A percentile compares a stretch with the other conserved stretches of the same genome.
Evolutionary conservation across 2,329 filamentous ascomycete genomes (phyloP).

Genomic region (Cladophialophora bantiana): DNA sequence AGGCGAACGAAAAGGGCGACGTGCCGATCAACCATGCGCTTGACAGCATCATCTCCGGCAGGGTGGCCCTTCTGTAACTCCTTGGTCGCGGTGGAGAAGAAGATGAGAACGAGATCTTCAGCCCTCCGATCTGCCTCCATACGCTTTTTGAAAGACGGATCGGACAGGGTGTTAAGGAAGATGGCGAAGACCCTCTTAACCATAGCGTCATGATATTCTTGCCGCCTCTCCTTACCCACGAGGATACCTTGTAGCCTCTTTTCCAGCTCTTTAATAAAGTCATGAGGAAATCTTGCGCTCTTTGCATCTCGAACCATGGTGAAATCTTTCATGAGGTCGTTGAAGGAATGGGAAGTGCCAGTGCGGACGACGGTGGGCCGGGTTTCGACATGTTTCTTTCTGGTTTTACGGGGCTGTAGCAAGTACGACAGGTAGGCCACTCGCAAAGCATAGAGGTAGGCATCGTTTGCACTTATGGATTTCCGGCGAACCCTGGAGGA

Average conservation of each 20-base stretch:
- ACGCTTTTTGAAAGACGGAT: constrained; percentile 82
- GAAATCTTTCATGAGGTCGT: constrained; percentile 90
- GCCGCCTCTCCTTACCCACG: constrained; percentile 79
- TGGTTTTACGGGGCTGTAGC: constrained; percentile 86
- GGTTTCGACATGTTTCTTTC: constrained; percentile 79
- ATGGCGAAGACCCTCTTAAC: constrained; percentile 94
- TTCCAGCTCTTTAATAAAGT: constrained; percentile 72
- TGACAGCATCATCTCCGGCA: constrained; percentile 85
- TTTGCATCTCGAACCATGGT: constrained; percentile 70
- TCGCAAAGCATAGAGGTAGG: constrained; percentile 88
- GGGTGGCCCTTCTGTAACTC: constrained; percentile 80
- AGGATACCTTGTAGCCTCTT: constrained; percentile 83
- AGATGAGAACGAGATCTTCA: constrained; percentile 92
- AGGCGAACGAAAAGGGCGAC: constrained; percentile 93
- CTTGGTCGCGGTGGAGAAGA: constrained; percentile 93
- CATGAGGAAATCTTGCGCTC: constrained; percentile 73
- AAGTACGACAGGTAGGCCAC: constrained; percentile 92
- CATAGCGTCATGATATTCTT: constrained; percentile 86
- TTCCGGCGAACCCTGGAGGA: constrained; percentile 53
- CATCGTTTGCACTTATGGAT: constrained; percentile 70
- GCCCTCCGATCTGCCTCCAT: constrained; percentile 94
- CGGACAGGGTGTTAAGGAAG: constrained; percentile 92
- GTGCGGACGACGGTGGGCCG: constrained; percentile 69
- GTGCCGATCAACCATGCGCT: constrained; percentile 89
- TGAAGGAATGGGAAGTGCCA: constrained; percentile 70